Evolutionary conservation across 2,329 filamentous ascomycete genomes (phyloP).

Genomic region (Monilinia polystroma): DNA sequence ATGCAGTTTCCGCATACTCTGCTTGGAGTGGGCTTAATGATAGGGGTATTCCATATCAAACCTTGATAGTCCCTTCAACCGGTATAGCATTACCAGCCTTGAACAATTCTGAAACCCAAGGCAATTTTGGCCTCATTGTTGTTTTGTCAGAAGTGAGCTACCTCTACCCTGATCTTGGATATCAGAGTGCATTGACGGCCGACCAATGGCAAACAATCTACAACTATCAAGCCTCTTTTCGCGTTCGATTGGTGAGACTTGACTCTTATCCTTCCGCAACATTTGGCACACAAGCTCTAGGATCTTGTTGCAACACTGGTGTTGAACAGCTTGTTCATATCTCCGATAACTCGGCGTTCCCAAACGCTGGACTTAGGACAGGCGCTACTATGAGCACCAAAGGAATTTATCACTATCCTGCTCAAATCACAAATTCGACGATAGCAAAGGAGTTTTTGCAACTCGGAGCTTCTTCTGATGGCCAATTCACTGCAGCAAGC

Average conservation of each 20-base stretch:
- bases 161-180: slow-evolving; percentile 43
- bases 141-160: slow-evolving; percentile 36
- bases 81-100: slow-evolving; percentile 53
- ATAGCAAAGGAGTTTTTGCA: slow-evolving; percentile 55
- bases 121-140: slow-evolving; percentile 58
- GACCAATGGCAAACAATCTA: slow-evolving; percentile 58
- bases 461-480: slow-evolving; percentile 48
- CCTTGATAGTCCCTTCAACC: slow-evolving; percentile 51
- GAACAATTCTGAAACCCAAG: slow-evolving; percentile 46
- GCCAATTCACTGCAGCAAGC: slow-evolving; percentile 41
- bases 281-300: slow-evolving; percentile 43
- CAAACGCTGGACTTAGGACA: slow-evolving; percentile 50
- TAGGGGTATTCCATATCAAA: slow-evolving; percentile 60
- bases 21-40: slow-evolving; percentile 55
- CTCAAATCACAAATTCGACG: slow-evolving; percentile 52
- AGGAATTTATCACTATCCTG: slow-evolving; percentile 59
- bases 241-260: slow-evolving; percentile 58
- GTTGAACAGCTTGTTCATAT: slow-evolving; percentile 53
- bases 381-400: slow-evolving; percentile 48
- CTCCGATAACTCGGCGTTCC: slow-evolving; percentile 51
- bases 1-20: slow-evolving; percentile 49
- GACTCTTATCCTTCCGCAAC: slow-evolving; percentile 55
- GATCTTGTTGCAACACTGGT: slow-evolving; percentile 48
- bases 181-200: slow-evolving; percentile 45
- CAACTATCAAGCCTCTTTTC: slow-evolving; percentile 56